Percentiles rank a stretch among this genome's conserved stretches.
phyloP scores from a whole-genome alignment of 1,139 yeast species.

The Scheffersomyces parashehatae region DNA sequence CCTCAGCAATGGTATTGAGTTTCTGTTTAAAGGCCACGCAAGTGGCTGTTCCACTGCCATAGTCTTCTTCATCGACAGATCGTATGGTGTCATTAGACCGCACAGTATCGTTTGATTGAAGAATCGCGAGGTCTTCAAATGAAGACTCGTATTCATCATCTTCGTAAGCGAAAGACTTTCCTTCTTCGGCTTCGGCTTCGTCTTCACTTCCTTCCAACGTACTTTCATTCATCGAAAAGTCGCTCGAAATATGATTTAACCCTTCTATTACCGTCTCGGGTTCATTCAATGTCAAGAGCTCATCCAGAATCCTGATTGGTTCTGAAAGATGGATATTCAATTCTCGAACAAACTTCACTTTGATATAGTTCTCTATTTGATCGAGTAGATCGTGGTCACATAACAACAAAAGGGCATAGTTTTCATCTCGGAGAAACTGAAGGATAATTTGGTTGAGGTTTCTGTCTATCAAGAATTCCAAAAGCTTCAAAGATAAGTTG shows the following conservation, averaged over 20 bases:
- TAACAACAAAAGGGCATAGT: conserved; percentile 28
- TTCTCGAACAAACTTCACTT: conserved; percentile 13
- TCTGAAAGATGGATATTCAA: conserved; percentile 6
- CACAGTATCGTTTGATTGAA: conserved; percentile 26
- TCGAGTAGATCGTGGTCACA: conserved; percentile 30
- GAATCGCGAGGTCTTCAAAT: conserved; percentile 21
- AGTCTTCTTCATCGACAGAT: conserved; percentile 12
- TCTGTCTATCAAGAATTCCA: conserved; percentile 13
- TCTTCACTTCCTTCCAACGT: conserved; percentile 6
- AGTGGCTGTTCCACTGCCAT: conserved; percentile 1
- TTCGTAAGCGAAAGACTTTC: conserved; percentile 13
- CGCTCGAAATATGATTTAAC: conserved; percentile 1
- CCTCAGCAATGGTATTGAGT: conserved; percentile 4
- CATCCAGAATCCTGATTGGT: background rate
- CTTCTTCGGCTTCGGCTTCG: conserved; percentile 7
- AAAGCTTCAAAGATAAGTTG: conserved; percentile 22
- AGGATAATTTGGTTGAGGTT: conserved; percentile 17
- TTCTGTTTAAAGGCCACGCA: conserved; percentile 7
- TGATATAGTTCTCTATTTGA: conserved; percentile 31
- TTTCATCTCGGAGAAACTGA: conserved; percentile 34
- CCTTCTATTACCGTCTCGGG: conserved; percentile 5
- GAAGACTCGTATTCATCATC: conserved; percentile 23
- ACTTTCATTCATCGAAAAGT: conserved; percentile 7
- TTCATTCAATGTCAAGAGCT: background rate
- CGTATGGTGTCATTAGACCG: conserved; percentile 9